These are phyloP conservation scores for Anethum foeniculum DNA, from an alignment of 140 eudicot genomes.

Conservation along the genomic window DNA sequence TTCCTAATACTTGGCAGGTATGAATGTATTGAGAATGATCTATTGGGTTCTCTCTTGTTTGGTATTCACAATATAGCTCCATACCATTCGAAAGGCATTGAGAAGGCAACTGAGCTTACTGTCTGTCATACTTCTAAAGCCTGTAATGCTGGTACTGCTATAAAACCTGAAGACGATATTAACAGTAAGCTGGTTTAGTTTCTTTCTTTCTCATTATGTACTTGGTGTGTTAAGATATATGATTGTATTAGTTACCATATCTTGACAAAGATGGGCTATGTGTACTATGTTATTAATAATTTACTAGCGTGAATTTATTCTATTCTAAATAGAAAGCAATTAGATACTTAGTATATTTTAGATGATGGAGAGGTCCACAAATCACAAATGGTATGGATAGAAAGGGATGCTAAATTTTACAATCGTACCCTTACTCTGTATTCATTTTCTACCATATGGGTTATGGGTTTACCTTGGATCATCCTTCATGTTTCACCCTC, in stretches of 20 bases:
- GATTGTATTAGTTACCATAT: not conserved
- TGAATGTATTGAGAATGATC: constrained; percentile 74
- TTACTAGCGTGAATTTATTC: not conserved
- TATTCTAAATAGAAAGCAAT: not conserved
- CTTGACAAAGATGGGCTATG: not conserved
- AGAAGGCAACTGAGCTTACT: constrained; percentile 65
- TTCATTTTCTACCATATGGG: not conserved
- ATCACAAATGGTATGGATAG: not conserved
- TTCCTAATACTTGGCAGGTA: constrained; percentile 43
- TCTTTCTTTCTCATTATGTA: not conserved
- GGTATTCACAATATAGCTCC: constrained; percentile 82
- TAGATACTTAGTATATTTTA: not conserved
- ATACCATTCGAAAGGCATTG: constrained; percentile 79
- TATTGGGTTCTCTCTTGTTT: constrained; percentile 62
- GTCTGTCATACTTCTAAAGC: constrained; percentile 29
- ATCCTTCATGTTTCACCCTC: not conserved
- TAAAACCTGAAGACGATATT: constrained; percentile 30
- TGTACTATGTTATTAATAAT: not conserved
- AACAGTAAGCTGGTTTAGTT: constrained; percentile 38
- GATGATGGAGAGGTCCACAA: not conserved
- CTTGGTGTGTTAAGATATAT: constrained; percentile 3
- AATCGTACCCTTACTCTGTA: not conserved
- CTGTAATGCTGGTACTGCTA: constrained; percentile 20
- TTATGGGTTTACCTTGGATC: not conserved
- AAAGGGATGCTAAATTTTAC: not conserved